Base-by-base conservation (phyloP, 257 asterid genomes). In the Avicennia marina region DNA sequence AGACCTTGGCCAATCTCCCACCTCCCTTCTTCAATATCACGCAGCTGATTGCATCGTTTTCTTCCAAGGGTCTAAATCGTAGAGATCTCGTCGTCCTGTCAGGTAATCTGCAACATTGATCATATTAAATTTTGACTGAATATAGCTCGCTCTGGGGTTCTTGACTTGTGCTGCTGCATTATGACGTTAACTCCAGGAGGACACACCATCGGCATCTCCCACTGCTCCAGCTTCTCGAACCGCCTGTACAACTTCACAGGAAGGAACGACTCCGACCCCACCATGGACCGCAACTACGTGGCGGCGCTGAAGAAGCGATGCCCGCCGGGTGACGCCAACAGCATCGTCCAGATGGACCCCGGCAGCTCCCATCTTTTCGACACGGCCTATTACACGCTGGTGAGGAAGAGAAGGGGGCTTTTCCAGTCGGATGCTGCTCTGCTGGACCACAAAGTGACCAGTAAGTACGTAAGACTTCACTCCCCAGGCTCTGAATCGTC, bases 181-280 rank as follows among this genome's bases (percentile, higher is more conserved):
- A 77, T 84, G 3, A 88, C 76, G 3, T 66, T 88, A 71, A 9
- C 84, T 63, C 3, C 65, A 81, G 87, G 87, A 15, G 76, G 75
- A 8, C 90, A 82, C 36, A 82, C 90, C 17, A 77, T 82, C 2
- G 90, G 90, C 7, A n/a, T 62, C 1, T 66, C 87, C 8, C 87
- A 74, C 26, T 77, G 90, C 75, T 4, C 60, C 2, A 36, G 73
- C 74, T 54, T 82, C 75, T 7, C 80, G 15, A 63, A 0, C 59
- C 73, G 90, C 0, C 19, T 82, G 3, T 72, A 79, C 81, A 82
- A 79, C 68, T 77, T 79, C 76, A 79, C 84, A 0, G 90, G 90
- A 6, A 21, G 51, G 8, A 69, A 69, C 25, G 90, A 82, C 56
- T 4, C 73, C 0, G 91, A 83, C 15, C 91, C 87, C 11, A 31